Evolutionary conservation across 345 rosid genomes (phyloP).

Genomic region (Physaria fendleri): DNA sequence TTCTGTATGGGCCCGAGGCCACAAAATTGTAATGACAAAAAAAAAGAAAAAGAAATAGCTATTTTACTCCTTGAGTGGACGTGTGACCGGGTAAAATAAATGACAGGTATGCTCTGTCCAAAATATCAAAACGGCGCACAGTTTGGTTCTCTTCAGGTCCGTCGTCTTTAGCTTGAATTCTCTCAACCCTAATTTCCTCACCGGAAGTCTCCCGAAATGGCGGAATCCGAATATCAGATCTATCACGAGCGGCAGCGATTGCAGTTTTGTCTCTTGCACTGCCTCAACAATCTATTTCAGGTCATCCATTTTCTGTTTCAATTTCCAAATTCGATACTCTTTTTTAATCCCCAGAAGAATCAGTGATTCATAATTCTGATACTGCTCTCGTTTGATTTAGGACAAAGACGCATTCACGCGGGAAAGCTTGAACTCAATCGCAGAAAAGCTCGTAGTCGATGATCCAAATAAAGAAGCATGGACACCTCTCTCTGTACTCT

Average conservation of each 20-base stretch:
- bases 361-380: background rate
- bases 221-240: slow-evolving; percentile 34
- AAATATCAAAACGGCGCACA: no score
- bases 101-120: no score
- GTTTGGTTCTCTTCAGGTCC: no score
- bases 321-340: background rate
- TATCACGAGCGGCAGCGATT: slow-evolving; percentile 82
- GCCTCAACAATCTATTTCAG: slow-evolving; percentile 94
- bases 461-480: slow-evolving; percentile 52
- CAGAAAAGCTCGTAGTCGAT: slow-evolving; percentile 50
- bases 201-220: slow-evolving; percentile 27
- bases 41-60: no score
- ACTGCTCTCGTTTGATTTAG: slow-evolving; percentile 30
- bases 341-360: background rate
- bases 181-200: slow-evolving; percentile 1
- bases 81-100: no score
- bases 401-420: slow-evolving; percentile 57
- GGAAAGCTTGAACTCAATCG: slow-evolving; percentile 52
- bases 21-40: no score
- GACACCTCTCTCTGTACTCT: slow-evolving; percentile 62
- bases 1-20: no score
- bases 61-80: no score
- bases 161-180: no score
- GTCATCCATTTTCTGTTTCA: slow-evolving; percentile 24
- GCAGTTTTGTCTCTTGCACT: slow-evolving; percentile 79